A percentile compares a stretch with the other conserved stretches of the same genome.
Evolutionary conservation across 306 rosid species (phyloP).

Genomic region (Pyrus communis): DNA sequence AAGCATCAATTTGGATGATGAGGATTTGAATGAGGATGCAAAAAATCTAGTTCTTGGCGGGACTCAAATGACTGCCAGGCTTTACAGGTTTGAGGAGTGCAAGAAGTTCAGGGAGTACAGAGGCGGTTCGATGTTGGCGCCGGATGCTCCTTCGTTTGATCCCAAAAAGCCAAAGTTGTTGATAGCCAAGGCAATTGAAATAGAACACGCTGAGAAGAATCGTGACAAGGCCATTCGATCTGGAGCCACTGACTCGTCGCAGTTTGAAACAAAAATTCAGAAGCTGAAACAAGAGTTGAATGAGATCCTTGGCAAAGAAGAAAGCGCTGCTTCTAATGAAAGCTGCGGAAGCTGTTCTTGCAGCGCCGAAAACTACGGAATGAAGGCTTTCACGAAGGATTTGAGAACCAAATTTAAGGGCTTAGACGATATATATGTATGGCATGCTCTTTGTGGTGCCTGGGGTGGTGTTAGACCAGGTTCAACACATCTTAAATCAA

Average conservation of each 20-base stretch:
- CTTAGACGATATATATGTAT: constrained; percentile 70
- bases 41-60: constrained; percentile 65
- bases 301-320: constrained; percentile 41
- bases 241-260: constrained; percentile 19
- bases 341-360: constrained; percentile 15
- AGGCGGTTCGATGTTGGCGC: constrained; percentile 45
- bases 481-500: constrained; percentile 48
- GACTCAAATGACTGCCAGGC: constrained; percentile 72
- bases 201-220: constrained; percentile 43
- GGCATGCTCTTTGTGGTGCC: constrained; percentile 88
- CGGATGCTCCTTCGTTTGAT: constrained; percentile 50
- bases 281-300: constrained; percentile 44
- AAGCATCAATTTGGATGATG: constrained; percentile 58
- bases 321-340: neutral
- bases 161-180: constrained; percentile 45
- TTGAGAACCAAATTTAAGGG: constrained; percentile 59
- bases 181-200: constrained; percentile 51
- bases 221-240: constrained; percentile 26
- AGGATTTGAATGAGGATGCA: constrained; percentile 43
- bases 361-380: constrained; percentile 28
- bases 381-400: constrained; percentile 74
- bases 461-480: constrained; percentile 96
- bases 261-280: constrained; percentile 32
- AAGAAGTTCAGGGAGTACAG: constrained; percentile 58
- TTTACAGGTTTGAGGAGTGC: constrained; percentile 54